Percentiles rank a stretch among this genome's conserved stretches.
phyloP scores from a whole-genome alignment of 306 rosid species.

The Fragaria vesca region DNA sequence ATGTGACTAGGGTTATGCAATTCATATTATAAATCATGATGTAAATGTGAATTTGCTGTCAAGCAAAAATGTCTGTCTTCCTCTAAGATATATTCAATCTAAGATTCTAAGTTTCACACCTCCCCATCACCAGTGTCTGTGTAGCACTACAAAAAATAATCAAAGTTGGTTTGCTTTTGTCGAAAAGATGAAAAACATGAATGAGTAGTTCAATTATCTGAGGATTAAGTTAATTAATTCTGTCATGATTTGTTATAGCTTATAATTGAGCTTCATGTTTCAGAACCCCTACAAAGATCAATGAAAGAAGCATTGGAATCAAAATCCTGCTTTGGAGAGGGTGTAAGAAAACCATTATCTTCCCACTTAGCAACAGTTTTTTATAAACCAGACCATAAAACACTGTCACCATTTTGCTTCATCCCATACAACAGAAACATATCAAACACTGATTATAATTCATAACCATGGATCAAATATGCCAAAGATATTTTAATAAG shows the following conservation, averaged over 20 bases:
- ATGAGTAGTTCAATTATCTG: constrained; percentile 5
- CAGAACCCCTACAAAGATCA: not conserved
- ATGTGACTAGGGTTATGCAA: not conserved
- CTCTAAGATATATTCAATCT: not conserved
- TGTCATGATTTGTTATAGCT: not conserved
- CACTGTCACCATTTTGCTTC: not conserved
- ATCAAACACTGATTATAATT: not conserved
- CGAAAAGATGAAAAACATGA: not conserved
- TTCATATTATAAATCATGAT: not conserved
- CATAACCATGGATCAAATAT: not conserved
- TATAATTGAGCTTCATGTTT: not conserved
- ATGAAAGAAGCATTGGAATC: not conserved
- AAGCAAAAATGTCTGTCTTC: not conserved
- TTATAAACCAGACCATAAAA: not conserved
- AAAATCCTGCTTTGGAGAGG: not conserved
- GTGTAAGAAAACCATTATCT: not conserved
- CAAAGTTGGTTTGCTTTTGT: constrained; percentile 7
- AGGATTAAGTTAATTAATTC: constrained; percentile 5
- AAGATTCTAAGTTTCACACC: not conserved
- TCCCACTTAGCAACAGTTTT: not conserved
- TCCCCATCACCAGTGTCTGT: constrained; percentile 6
- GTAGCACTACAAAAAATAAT: not conserved
- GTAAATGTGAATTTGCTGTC: constrained; percentile 2
- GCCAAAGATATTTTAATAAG: not conserved
- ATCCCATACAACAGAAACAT: constrained; percentile 1